phyloP scores from a whole-genome alignment of 495 filamentous ascomycete genomes.

The Bryoglossum gracile region DNA sequence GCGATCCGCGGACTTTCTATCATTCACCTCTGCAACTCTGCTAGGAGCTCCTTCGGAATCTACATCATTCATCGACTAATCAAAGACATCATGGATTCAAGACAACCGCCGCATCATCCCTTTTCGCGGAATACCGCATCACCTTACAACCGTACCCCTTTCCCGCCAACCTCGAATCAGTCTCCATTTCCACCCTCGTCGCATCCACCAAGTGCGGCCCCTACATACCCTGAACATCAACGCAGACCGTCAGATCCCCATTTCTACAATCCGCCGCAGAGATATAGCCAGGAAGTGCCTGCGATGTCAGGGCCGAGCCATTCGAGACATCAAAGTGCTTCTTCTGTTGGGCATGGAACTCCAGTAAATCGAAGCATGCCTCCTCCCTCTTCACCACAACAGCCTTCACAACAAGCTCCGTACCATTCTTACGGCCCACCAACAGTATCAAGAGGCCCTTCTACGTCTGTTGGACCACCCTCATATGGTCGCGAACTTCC shows the following conservation, averaged over 20 bases:
- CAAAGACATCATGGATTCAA: conserved; percentile 27
- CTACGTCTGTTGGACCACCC: conserved; percentile 45
- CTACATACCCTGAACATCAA: conserved; percentile 39
- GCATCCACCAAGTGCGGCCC: conserved; percentile 25
- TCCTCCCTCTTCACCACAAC: conserved; percentile 46
- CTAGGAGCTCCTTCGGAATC: neutral
- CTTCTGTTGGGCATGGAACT: conserved; percentile 39
- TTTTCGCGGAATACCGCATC: conserved; percentile 32
- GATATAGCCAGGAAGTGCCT: conserved; percentile 39
- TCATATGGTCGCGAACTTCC: conserved; percentile 44
- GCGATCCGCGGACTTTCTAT: neutral
- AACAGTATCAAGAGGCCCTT: conserved; percentile 43
- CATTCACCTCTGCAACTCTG: neutral
- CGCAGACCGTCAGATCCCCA: conserved; percentile 40
- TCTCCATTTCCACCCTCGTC: conserved; percentile 24
- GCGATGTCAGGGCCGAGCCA: conserved; percentile 38
- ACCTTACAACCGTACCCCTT: conserved; percentile 31
- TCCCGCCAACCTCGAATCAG: conserved; percentile 27
- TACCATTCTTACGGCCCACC: conserved; percentile 26
- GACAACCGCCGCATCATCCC: conserved; percentile 31
- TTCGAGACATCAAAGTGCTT: conserved; percentile 46
- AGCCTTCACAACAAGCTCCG: conserved; percentile 25
- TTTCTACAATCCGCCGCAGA: conserved; percentile 32
- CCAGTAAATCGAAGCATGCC: conserved; percentile 43
- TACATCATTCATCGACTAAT: conserved; percentile 4